phyloP scores from a whole-genome alignment of 257 asterid species.

The Petrea volubilis region DNA sequence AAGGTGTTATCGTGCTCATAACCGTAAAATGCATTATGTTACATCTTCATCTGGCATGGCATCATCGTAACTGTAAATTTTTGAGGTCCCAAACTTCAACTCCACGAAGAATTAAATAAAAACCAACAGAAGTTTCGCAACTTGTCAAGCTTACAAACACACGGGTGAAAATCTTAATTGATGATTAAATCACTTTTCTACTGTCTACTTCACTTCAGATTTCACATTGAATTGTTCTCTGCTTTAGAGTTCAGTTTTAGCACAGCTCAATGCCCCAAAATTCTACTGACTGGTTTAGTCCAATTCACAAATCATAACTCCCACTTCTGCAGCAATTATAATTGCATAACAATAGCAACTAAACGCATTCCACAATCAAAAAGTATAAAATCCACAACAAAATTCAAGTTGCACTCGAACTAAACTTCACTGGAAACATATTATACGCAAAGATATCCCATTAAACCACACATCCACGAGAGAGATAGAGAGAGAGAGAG shows the following conservation, averaged over 20 bases:
- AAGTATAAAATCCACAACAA: too few relatives aligned
- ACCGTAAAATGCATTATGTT: not conserved
- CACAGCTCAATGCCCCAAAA: not conserved
- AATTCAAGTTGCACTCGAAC: too few relatives aligned
- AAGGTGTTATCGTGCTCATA: not conserved
- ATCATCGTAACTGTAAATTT: not conserved
- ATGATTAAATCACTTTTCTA: not conserved
- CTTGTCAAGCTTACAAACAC: too few relatives aligned
- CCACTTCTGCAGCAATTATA: not conserved
- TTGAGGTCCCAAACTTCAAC: not conserved
- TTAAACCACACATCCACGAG: not conserved
- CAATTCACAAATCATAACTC: not conserved
- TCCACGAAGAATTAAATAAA: not conserved
- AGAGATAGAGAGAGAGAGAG: not conserved
- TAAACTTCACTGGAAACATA: not conserved
- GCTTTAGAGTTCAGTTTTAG: not conserved
- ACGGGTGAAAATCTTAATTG: too few relatives aligned
- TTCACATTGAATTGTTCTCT: not conserved
- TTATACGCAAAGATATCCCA: not conserved
- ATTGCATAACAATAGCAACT: not conserved
- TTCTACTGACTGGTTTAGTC: not conserved
- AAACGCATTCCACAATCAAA: not conserved
- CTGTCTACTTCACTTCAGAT: not conserved
- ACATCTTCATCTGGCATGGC: not conserved
- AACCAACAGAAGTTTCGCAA: not conserved